Base-by-base conservation (phyloP, 169 alveolate species). In the Eimeria necatrix region DNA sequence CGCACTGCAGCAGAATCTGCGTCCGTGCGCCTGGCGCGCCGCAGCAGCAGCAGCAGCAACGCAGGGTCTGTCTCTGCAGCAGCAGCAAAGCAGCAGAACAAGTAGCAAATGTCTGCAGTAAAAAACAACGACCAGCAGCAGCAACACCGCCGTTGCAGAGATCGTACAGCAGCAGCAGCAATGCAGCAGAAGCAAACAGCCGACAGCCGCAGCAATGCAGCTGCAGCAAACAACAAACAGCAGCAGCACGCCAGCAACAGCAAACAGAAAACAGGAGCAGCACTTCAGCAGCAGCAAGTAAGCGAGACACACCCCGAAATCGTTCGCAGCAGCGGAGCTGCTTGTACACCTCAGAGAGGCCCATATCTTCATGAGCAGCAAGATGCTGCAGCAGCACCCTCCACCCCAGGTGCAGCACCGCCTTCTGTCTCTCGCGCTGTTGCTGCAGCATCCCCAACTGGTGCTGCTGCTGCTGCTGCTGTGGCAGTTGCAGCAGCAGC, bases 301-400 rank as follows among this genome's bases (percentile, higher is more conserved):
- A 49, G 51, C 9, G 12, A 12, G 26, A 18, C 78, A 20, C 22
- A 74, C 85, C 85, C 7, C 85, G 85, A 74, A 74, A 74, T 12
- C 59, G 56, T n/a, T 74, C 85, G 85, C 85, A 74, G 85, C 85
- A 74, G 59, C 85, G 85, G n/a, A 74, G 85, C 60, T 26, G 85
- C 41, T 60, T 74, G 85, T 74, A 74, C 85, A 74, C 85, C 24
- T 32, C 85, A 4, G 59, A 12, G 49, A 74, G 85, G 59, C 59
- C 59, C 0, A 74, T 41, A 18, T 74, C 59, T 24, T 74, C 60
- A 32, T 74, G 85, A 3, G 85, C 85, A 26, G 60, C 85, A 7
- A 74, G 41, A 18, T 74, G 85, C 56, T 74, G 85, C 85, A 74
- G 60, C 85, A 74, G 85, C 85, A 74, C 85, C 10, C 85, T 74